Percentiles rank a stretch among this genome's conserved stretches.
phyloP scores from a whole-genome alignment of 371 early-diverging fungal genomes.

The Blakeslea trispora region DNA sequence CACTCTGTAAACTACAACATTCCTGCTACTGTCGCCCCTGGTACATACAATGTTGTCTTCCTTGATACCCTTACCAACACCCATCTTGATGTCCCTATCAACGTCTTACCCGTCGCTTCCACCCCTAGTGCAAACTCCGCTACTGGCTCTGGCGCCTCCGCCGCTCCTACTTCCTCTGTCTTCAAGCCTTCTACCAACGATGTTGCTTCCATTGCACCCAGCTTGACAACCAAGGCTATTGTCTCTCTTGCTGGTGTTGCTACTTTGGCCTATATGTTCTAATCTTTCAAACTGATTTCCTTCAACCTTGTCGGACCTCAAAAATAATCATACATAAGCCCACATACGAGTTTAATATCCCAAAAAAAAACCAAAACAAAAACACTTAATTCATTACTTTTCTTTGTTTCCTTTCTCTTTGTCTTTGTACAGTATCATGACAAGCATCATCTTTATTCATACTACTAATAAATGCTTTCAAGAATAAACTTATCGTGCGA shows the following conservation, averaged over 20 bases:
- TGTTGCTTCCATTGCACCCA: slow-evolving; percentile 20
- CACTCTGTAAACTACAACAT: slow-evolving; percentile 48
- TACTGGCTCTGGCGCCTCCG: slow-evolving; percentile 9
- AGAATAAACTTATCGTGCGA: too few species aligned
- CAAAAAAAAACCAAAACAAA: too few species aligned
- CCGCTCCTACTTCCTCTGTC: slow-evolving; percentile 18
- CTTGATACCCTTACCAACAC: slow-evolving; percentile 36
- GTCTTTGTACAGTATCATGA: too few species aligned
- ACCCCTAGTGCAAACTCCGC: slow-evolving; percentile 18
- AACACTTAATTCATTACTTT: too few species aligned
- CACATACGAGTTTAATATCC: too few species aligned
- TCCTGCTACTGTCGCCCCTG: slow-evolving; percentile 35
- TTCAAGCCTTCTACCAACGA: slow-evolving; percentile 9
- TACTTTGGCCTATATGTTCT: slow-evolving; percentile 21
- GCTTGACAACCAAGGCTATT: slow-evolving; percentile 14
- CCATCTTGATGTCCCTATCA: slow-evolving; percentile 38
- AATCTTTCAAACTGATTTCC: slow-evolving; percentile 4
- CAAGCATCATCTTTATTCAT: too few species aligned
- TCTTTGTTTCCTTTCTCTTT: too few species aligned
- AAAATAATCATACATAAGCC: too few species aligned
- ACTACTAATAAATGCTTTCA: too few species aligned
- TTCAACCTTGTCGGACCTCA: background rate
- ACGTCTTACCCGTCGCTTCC: slow-evolving; percentile 40
- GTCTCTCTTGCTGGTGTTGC: slow-evolving; percentile 29
- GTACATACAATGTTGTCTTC: slow-evolving; percentile 48